These are phyloP conservation scores for Pichia phayaonensis DNA, from an alignment of 805 yeast genomes.

Conservation along the genomic window DNA sequence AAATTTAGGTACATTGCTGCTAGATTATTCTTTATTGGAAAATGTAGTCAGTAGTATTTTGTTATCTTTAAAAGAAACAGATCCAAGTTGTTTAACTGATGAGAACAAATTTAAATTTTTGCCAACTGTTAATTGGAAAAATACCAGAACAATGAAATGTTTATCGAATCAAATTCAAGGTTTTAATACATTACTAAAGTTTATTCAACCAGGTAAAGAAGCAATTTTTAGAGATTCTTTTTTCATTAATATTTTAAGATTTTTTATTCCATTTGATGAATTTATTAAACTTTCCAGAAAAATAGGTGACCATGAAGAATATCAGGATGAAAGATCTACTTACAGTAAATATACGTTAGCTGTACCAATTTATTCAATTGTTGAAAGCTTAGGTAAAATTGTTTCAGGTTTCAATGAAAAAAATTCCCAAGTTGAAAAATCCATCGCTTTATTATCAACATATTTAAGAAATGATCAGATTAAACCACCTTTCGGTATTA, in stretches of 20 bases:
- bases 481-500: background rate
- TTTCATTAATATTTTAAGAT: constrained; percentile 34
- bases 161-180: constrained; percentile 11
- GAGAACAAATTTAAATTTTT: constrained; percentile 3
- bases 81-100: background rate
- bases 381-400: constrained; percentile 21
- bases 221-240: constrained; percentile 16
- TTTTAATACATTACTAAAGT: constrained; percentile 18
- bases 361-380: constrained; percentile 17
- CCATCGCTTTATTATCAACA: constrained; percentile 31
- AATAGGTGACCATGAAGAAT: constrained; percentile 59
- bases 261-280: constrained; percentile 52
- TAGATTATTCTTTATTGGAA: constrained; percentile 33
- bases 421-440: constrained; percentile 22
- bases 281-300: constrained; percentile 49
- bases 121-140: constrained; percentile 11
- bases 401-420: constrained; percentile 15
- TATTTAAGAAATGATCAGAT: constrained; percentile 19
- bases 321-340: constrained; percentile 43
- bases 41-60: constrained; percentile 34
- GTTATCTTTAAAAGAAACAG: background rate
- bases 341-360: constrained; percentile 39
- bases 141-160: constrained; percentile 4
- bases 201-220: constrained; percentile 20
- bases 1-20: constrained; percentile 30